Base-by-base conservation (phyloP, 345 rosid species). In the Citrus sp. region DNA sequence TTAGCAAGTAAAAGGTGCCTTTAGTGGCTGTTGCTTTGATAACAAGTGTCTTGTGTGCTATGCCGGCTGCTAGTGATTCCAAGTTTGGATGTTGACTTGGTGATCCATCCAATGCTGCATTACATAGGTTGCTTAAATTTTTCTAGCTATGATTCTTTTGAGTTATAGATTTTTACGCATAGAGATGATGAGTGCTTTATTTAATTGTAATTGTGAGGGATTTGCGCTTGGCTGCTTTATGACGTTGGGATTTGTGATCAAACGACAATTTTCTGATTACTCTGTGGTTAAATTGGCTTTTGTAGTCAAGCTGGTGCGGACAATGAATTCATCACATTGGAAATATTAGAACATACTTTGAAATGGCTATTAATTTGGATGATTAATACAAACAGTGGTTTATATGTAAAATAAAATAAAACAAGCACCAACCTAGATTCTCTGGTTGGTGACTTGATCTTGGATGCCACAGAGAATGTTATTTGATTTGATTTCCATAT, bases 21-120 rank as follows among this genome's bases (percentile, higher is more conserved):
- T 28, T 61, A 37, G 80, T 40, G 12, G 67, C 35, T 40, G 6
- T 63, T 35, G 46, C 27, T 25, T n/a, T 28, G 30, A 4, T 37
- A 28, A 27, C 37, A 22, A 10, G 73, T 69, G 13, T 30, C 30
- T 49, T 32, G 32, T 73, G 14, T 42, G 34, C 56, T 73, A 65
- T 58, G 55, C 51, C 46, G 6, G 72, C 78, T 55, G 62, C 65
- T 16, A 56, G 9, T 74, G 55, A 40, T 77, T 38, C 67, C 34
- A 25, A 71, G 51, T 79, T 70, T 46, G 70, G 73, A 72, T 59
- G 71, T 77, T 32, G 13, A 55, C 59, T 30, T 13, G 73, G 61
- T 66, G 77, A n/a, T 73, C 67, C 24, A 34, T 81, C 37, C 34
- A 13, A 35, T 72, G 65, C 54, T 61, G 28, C 42, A 64, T 38